Conservation (phyloP, 495 filamentous ascomycete species). For the Penicillium paradoxum region DNA sequence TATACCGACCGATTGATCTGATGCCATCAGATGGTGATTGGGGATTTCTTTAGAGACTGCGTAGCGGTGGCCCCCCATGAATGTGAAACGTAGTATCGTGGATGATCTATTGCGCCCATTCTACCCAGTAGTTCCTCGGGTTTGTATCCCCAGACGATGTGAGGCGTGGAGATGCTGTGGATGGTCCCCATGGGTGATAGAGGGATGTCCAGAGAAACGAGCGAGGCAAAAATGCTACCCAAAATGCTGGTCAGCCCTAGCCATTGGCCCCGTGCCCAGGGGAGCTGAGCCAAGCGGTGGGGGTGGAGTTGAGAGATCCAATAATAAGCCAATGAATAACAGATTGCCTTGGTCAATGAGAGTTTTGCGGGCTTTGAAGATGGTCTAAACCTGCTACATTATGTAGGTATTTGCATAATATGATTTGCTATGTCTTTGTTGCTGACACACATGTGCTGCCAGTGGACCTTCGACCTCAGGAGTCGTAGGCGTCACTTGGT, state of each 20-base stretch:
- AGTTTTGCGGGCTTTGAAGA: too few species aligned
- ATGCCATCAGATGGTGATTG: background rate
- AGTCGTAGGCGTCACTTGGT: too few species aligned
- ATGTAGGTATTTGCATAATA: too few species aligned
- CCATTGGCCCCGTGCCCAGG: background rate
- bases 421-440: too few species aligned
- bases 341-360: background rate
- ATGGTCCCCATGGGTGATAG: background rate
- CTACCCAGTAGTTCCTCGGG: background rate
- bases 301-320: background rate
- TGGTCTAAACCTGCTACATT: too few species aligned
- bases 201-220: background rate
- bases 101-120: slow-evolving; percentile 7
- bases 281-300: background rate
- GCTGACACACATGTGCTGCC: too few species aligned
- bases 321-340: background rate
- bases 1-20: background rate
- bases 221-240: background rate
- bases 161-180: background rate
- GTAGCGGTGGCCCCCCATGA: background rate
- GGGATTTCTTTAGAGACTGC: background rate
- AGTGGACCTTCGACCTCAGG: too few species aligned
- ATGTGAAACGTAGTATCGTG: background rate
- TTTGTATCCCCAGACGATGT: background rate
- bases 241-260: background rate